Evolutionary conservation across 352 stramenopile genomes (phyloP).

Genomic region (Phytophthora sojae): DNA sequence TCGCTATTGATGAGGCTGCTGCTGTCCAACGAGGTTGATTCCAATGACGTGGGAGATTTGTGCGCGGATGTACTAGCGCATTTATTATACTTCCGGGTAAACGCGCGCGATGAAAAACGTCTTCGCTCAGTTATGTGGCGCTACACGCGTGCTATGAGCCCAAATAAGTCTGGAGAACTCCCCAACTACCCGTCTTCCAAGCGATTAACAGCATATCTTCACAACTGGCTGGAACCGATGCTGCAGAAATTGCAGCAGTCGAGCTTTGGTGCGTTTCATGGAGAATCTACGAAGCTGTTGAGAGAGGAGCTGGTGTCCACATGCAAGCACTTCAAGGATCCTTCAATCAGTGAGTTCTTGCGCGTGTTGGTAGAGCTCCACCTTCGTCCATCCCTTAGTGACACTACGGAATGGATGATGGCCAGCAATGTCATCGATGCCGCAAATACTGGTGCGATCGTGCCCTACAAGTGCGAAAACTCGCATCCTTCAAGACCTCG

Average conservation of each 20-base stretch:
- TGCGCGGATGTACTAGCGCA: slow-evolving; percentile 21
- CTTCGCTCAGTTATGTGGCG: slow-evolving; percentile 23
- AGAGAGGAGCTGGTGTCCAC: slow-evolving; percentile 20
- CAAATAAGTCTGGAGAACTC: slow-evolving; percentile 9
- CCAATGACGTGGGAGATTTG: slow-evolving; percentile 10
- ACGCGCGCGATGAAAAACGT: slow-evolving; percentile 9
- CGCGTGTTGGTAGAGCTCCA: slow-evolving; percentile 11
- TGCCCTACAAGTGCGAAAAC: background rate
- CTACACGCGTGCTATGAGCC: slow-evolving; percentile 18
- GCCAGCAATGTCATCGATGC: background rate
- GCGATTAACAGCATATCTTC: slow-evolving; percentile 20
- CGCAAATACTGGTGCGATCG: slow-evolving; percentile 1
- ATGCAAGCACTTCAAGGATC: slow-evolving; percentile 5
- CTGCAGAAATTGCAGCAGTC: slow-evolving; percentile 26
- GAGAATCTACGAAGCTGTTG: slow-evolving; percentile 18
- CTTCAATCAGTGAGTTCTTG: slow-evolving; percentile 11
- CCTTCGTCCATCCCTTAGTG: background rate
- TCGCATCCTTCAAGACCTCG: background rate
- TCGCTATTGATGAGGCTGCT: slow-evolving; percentile 8
- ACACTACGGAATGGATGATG: background rate
- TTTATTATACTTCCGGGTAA: slow-evolving; percentile 18
- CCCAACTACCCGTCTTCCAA: slow-evolving; percentile 23
- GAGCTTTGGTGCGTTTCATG: slow-evolving; percentile 14
- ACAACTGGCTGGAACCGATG: slow-evolving; percentile 25
- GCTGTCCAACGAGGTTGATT: background rate